Base-by-base conservation (phyloP, 2,329 filamentous ascomycete species). In the Paracoccidioides brasiliensis region DNA sequence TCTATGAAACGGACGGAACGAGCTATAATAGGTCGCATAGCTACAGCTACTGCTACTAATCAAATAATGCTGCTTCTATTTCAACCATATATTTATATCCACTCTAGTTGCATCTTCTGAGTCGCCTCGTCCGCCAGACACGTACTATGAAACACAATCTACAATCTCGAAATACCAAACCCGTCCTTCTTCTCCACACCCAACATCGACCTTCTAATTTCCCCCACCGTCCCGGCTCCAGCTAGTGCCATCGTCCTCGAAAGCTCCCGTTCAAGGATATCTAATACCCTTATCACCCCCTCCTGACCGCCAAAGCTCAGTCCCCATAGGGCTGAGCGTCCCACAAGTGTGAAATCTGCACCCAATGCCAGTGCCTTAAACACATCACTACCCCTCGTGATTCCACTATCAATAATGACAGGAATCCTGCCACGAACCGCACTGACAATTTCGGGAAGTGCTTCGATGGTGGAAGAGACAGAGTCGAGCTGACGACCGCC, bases 311-410 rank as follows among this genome's bases (percentile, higher is more conserved):
- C 76, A 28, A 81, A 73, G 2, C 74, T 76, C 12, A 84, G 66
- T 0, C 80, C 80, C 63, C 82, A 84, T 12, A 83, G 74, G 28
- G 75, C 78, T 4, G 80, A 80, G 55, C 81, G 67, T 2, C 79
- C 80, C 8, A 84, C 72, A 10, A 82, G 68, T 1, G 83, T 79
- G 2, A 73, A 78, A 60, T 80, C 77, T 0, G 80, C 82, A 1
- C 81, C 83, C 5, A 80, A 62, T 10, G 72, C 72, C 40, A 78
- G 58, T 1, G 75, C 75, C 58, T 77, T 78, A 3, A 70, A 65
- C n/a, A 76, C 69, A 64, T 78, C 76, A 0, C 69, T 70, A 3
- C 76, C 76, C 14, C 67, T 67, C 7, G 73, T 63, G 12, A 77
- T 66, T 2, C 76, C 76, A 14, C 67, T 70, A 58, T 78, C 76